A percentile compares a stretch with the other conserved stretches of the same genome.
phyloP scores from a whole-genome alignment of 83 land plant genomes.

The Larix sibirica region DNA sequence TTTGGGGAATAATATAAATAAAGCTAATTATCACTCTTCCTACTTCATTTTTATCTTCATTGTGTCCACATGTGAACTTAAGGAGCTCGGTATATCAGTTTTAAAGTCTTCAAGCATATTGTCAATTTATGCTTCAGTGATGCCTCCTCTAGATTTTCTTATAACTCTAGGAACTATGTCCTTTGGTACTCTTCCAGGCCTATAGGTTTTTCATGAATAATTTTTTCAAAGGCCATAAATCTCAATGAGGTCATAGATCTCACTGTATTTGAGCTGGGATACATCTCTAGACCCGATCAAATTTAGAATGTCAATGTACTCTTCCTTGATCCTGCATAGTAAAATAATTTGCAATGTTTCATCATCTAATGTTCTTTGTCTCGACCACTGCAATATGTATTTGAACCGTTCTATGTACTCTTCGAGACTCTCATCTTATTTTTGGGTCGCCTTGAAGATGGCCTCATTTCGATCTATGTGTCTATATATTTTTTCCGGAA shows the following conservation, averaged over 20 bases:
- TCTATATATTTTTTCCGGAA: neutral
- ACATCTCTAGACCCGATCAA: neutral
- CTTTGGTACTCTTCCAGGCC: neutral
- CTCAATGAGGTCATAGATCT: neutral
- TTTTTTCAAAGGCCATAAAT: neutral
- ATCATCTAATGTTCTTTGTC: neutral
- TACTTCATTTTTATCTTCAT: too few relatives aligned
- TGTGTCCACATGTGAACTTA: too few relatives aligned
- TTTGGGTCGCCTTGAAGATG: too few relatives aligned
- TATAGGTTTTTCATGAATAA: too few relatives aligned
- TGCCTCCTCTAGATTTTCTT: neutral
- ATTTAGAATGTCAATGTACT: neutral
- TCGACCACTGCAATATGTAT: neutral
- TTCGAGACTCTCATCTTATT: neutral
- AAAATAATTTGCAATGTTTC: neutral
- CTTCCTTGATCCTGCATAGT: neutral
- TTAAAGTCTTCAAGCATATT: neutral
- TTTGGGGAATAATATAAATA: too few relatives aligned
- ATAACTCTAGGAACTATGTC: neutral
- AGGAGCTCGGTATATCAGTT: too few relatives aligned
- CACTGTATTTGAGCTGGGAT: neutral
- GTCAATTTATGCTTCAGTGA: neutral
- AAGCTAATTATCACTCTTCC: too few relatives aligned
- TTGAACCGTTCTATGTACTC: neutral
- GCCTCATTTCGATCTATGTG: neutral